Evolutionary conservation across 805 yeast genomes (phyloP).

Genomic region (Saccharomycopsis olivae): DNA sequence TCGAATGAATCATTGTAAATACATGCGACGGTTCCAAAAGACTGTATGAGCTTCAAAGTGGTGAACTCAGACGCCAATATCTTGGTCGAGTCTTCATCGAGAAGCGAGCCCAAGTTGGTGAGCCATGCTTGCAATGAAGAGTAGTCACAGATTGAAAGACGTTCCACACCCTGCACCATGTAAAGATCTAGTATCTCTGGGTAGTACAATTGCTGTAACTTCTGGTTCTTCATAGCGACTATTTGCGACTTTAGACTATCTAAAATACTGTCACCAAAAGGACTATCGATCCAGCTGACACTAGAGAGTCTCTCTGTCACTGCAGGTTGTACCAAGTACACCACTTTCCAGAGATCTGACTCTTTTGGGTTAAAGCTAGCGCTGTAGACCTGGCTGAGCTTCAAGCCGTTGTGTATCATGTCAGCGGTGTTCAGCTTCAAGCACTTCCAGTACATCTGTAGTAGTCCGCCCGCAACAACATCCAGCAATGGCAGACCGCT

Average conservation of each 20-base stretch:
- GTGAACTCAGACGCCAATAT: constrained; percentile 7
- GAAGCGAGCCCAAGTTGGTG: not conserved
- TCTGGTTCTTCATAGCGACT: not conserved
- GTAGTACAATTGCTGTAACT: too few species aligned
- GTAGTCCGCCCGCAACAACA: not conserved
- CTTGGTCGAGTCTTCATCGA: not conserved
- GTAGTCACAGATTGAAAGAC: not conserved
- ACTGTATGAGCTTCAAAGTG: constrained; percentile 23
- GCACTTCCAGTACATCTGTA: not conserved
- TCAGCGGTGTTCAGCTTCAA: too few species aligned
- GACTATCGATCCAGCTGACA: too few species aligned
- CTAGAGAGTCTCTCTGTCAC: too few species aligned
- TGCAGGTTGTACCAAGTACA: too few species aligned
- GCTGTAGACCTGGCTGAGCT: not conserved
- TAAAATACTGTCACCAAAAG: not conserved
- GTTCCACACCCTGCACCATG: not conserved
- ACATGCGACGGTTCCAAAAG: constrained; percentile 33
- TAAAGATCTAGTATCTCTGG: not conserved
- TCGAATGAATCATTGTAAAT: constrained; percentile 24
- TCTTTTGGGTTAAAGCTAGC: not conserved
- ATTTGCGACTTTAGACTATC: not conserved
- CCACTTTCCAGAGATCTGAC: not conserved
- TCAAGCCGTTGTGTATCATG: too few species aligned
- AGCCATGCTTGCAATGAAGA: constrained; percentile 12
- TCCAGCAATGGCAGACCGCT: too few species aligned